Conservation (phyloP, 495 filamentous ascomycete species). For the Xylaria curta region DNA sequence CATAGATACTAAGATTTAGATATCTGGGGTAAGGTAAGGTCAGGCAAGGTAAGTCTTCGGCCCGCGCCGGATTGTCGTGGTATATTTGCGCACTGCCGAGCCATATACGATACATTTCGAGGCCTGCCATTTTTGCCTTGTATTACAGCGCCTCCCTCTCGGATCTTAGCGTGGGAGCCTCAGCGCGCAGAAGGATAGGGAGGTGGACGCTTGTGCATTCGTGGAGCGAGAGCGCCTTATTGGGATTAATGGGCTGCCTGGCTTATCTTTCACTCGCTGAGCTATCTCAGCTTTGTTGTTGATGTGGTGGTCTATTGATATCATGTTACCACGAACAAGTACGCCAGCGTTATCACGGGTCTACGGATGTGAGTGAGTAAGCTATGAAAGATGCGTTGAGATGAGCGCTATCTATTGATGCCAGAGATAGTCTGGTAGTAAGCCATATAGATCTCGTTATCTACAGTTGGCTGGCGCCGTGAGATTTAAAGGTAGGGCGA, state of each 20-base stretch:
- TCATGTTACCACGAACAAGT: background rate
- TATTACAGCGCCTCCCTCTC: background rate
- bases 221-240: background rate
- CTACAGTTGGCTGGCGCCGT: background rate
- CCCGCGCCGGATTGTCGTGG: slow-evolving; percentile 7
- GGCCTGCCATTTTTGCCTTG: background rate
- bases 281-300: background rate
- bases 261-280: background rate
- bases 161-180: background rate
- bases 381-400: background rate
- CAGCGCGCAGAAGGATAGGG: background rate
- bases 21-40: background rate
- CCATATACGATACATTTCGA: background rate
- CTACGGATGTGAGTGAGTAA: slow-evolving; percentile 1
- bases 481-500: background rate
- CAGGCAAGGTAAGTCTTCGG: background rate
- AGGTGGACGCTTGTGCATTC: background rate
- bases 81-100: background rate
- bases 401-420: background rate
- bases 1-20: background rate
- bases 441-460: background rate
- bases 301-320: background rate
- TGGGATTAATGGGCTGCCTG: background rate
- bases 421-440: background rate
- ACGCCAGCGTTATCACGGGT: background rate